phyloP scores from a whole-genome alignment of 202 grass and related monocot genomes.

The Digitaria exilis region DNA sequence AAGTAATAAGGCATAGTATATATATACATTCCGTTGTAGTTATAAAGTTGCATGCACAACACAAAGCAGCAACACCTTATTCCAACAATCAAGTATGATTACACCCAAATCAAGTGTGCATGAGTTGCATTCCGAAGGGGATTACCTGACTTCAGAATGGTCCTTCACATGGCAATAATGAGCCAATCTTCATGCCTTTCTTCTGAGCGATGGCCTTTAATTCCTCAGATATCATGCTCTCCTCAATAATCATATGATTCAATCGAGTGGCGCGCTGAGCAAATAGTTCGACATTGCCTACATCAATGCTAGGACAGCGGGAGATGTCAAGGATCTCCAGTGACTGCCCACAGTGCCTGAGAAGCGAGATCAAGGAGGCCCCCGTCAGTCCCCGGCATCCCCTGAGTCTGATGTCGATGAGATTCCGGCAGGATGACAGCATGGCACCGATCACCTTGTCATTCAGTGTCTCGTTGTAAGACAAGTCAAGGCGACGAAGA shows the following conservation, averaged over 20 bases:
- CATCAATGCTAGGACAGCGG: slow-evolving; percentile 54
- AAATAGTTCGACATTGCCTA: slow-evolving; percentile 52
- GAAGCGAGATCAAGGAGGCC: slow-evolving; percentile 44
- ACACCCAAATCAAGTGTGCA: not conserved
- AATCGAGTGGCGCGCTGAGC: slow-evolving; percentile 49
- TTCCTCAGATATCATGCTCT: slow-evolving; percentile 50
- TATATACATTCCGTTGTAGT: not conserved
- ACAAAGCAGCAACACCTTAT: slow-evolving; percentile 29
- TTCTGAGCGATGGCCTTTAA: slow-evolving; percentile 37
- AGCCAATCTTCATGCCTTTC: slow-evolving; percentile 63
- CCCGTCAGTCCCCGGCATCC: slow-evolving; percentile 69
- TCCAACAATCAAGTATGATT: slow-evolving; percentile 18
- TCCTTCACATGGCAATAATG: slow-evolving; percentile 40
- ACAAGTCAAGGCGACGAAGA: slow-evolving; percentile 69
- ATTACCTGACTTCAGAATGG: slow-evolving; percentile 34
- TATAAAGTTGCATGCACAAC: slow-evolving; percentile 17
- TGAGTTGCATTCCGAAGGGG: slow-evolving; percentile 38
- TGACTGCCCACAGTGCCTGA: slow-evolving; percentile 61
- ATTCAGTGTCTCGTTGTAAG: slow-evolving; percentile 77
- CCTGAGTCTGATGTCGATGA: slow-evolving; percentile 69
- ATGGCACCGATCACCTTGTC: slow-evolving; percentile 83
- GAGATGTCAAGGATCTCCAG: slow-evolving; percentile 73
- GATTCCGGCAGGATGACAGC: slow-evolving; percentile 76
- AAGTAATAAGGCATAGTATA: slow-evolving; percentile 11
- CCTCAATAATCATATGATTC: slow-evolving; percentile 67